These are phyloP conservation scores for Clonostachys rhizophaga DNA, from an alignment of 2,329 filamentous ascomycete genomes.

Conservation along the genomic window DNA sequence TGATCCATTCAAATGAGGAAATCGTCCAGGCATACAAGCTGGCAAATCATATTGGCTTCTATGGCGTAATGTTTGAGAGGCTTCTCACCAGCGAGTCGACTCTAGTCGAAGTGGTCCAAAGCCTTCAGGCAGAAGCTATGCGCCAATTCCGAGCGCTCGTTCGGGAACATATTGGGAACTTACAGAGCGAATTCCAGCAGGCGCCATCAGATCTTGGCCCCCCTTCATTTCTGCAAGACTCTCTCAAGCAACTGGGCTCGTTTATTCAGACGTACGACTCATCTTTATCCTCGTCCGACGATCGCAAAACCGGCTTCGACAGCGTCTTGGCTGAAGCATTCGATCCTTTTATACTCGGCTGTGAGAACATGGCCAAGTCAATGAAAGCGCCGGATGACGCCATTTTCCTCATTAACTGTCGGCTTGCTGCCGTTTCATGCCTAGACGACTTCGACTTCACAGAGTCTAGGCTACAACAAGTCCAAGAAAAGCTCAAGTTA, in stretches of 20 bases:
- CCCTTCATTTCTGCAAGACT: constrained; percentile 76
- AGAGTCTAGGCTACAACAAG: constrained; percentile 42
- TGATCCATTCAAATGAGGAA: constrained; percentile 89
- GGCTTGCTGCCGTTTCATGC: constrained; percentile 50
- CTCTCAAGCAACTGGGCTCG: constrained; percentile 69
- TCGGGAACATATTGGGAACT: constrained; percentile 70
- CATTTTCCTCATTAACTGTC: constrained; percentile 72
- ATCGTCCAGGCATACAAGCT: constrained; percentile 85
- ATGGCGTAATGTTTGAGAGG: constrained; percentile 77
- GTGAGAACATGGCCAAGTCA: constrained; percentile 60
- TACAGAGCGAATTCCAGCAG: constrained; percentile 68
- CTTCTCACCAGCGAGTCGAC: constrained; percentile 66
- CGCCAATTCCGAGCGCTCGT: constrained; percentile 79
- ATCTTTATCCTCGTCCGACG: constrained; percentile 58
- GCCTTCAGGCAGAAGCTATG: constrained; percentile 71
- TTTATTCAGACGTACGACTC: constrained; percentile 87
- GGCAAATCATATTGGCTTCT: constrained; percentile 85
- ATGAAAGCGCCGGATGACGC: constrained; percentile 55
- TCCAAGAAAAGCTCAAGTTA: constrained; percentile 51
- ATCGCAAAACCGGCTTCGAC: constrained; percentile 66
- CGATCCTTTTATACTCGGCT: constrained; percentile 79
- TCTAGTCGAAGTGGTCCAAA: constrained; percentile 63
- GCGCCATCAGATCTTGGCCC: constrained; percentile 69
- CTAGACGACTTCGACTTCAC: constrained; percentile 63
- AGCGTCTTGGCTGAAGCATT: constrained; percentile 73